Base-by-base conservation (phyloP, 345 rosid species). In the Hibiscus trionum region DNA sequence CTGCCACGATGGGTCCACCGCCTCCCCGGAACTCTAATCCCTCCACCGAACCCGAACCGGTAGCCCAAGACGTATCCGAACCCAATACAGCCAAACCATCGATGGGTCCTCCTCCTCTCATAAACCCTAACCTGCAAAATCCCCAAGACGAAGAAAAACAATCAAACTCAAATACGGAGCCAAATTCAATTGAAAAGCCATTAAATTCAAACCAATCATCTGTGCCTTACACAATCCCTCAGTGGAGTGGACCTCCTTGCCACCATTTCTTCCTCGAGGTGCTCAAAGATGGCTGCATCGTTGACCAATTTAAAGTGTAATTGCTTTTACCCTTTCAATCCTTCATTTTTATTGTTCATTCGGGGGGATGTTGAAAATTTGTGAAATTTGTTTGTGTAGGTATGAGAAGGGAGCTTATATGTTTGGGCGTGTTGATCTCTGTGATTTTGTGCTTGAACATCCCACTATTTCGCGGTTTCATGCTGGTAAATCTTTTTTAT, bases 401-500 rank as follows among this genome's bases (percentile, higher is more conserved):
- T 66, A 73, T 66, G 84, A 90, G 82, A 95, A 92, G 73, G 98
- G 98, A 65, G 99, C 98, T 52, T 95, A 89, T 81, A 78, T 95
- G 98, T 92, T 92, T 85, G 99, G 98, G 46, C 96, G 98, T 15
- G 88, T 85, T 11, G 88, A 84, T 76, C 84, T 90, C 57, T 95
- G 97, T 65, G 97, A 95, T 80, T 95, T 95, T 73, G 73, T 88
- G 58, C 94, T 95, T 5, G 93, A 90, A 80, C 99, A 95, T 77
- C 91, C 97, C 0, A 90, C 97, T 7, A 82, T 95, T 61, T 95
- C 99, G 37, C 88, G 97, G 59, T 95, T 92, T 77, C 97, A 95
- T 78, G 96, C 99, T 21, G 97, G 99, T 95, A 81, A 42, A 58
- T 67, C 11, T 31, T 56, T 66, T 65, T 35, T 44, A 19, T 24